Evolutionary conservation across 2,329 filamentous ascomycete species (phyloP), one percentile per base, ranked within the genome.

Genomic region (Trichoderma polysporum): DNA sequence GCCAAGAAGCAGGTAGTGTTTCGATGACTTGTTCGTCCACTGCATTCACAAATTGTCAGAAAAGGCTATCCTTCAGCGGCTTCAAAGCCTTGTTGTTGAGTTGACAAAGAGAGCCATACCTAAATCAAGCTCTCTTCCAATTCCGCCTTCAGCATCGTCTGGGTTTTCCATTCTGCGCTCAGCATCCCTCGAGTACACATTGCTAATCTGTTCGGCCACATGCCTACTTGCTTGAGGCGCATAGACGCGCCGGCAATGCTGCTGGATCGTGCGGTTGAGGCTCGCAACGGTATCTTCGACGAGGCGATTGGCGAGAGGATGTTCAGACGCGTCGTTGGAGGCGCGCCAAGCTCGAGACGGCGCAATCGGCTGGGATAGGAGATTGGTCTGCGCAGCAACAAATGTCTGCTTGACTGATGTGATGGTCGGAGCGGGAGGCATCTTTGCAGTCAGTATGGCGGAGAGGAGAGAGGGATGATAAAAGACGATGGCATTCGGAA

Each of bases 131-230:
- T 82, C 80, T 35, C 75, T 73, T 33, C 71, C 75, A 27, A 82
- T 75, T 0, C 78, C 74, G 5, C 73, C 75, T 22, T 74, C 80
- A 53, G 77, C 79, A 31, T 78, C 79, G 67, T 78, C 75, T 1
- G 68, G 74, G 0, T 75, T 77, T 10, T 72, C 73, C 59, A 77
- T 76, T 52, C 75, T 78, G 41, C 80, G 80, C 45, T 83, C 81
- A 4, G 78, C 79, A 15, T 79, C 78, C 6, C 77, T 77, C 76
- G 84, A 84, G 75, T 92, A 92, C 52, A 91, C 78, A 56, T 79
- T 78, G 76, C 91, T 88, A 49, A 93, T 87, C 79, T 93, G 90
- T 79, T 91, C 89, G 2, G 90, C 89, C 19, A 92, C 85, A 72
- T 91, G 88, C 39, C 90, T 85, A 60, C 85, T 87, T n/a, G 90